phyloP scores from a whole-genome alignment of 202 grass and related monocot species.

The Tripidium arundinaceum region DNA sequence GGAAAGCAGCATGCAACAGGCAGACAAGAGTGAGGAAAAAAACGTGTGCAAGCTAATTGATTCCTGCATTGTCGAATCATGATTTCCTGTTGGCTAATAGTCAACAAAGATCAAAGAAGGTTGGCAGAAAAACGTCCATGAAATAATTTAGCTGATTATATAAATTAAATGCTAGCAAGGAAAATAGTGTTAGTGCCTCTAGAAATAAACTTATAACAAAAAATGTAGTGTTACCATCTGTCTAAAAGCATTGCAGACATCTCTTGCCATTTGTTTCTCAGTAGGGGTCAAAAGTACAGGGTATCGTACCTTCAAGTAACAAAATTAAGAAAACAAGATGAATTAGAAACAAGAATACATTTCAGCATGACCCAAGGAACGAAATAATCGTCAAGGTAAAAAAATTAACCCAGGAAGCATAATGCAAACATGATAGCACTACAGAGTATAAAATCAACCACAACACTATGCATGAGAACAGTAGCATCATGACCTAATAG shows the following conservation, averaged over 20 bases:
- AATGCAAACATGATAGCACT: constrained; percentile 10
- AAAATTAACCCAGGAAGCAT: background rate
- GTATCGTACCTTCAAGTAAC: constrained; percentile 82
- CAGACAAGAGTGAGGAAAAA: background rate
- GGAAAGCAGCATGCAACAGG: background rate
- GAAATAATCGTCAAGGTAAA: background rate
- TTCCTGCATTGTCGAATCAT: background rate
- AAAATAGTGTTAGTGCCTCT: background rate
- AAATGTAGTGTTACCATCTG: constrained; percentile 64
- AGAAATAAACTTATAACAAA: constrained; percentile 17
- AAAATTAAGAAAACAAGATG: constrained; percentile 24
- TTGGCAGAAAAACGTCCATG: background rate
- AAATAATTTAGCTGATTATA: background rate
- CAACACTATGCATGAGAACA: background rate
- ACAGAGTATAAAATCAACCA: constrained; percentile 14
- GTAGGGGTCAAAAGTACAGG: constrained; percentile 87
- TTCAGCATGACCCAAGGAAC: constrained; percentile 11
- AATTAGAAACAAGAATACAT: constrained; percentile 4
- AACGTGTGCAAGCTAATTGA: background rate
- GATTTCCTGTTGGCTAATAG: background rate
- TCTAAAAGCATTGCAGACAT: constrained; percentile 86
- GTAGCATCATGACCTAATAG: constrained; percentile 1
- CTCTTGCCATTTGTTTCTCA: constrained; percentile 99
- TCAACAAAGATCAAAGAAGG: background rate
- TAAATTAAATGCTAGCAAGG: background rate